A percentile compares a stretch with the other conserved stretches of the same genome.
These are phyloP conservation scores for Phytopythium helicoides DNA, from an alignment of 352 stramenopile species.

Conservation along the genomic window DNA sequence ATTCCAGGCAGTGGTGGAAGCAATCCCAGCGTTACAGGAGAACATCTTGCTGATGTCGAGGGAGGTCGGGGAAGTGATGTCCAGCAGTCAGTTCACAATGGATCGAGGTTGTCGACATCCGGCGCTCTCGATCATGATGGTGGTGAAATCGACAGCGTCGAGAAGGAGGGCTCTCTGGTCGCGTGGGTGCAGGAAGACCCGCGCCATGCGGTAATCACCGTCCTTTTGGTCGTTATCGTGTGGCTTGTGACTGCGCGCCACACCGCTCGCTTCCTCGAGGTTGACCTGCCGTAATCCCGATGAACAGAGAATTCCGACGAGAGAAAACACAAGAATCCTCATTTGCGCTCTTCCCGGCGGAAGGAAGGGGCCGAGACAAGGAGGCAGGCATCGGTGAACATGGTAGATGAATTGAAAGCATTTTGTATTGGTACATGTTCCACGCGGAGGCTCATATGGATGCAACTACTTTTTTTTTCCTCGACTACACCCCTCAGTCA, in stretches of 20 bases:
- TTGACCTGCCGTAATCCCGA: conserved; percentile 9
- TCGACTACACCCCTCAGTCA: neutral
- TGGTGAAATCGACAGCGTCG: conserved; percentile 21
- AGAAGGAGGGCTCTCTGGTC: conserved; percentile 69
- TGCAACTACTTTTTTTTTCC: neutral
- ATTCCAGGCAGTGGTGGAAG: neutral
- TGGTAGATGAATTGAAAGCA: neutral
- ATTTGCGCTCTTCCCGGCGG: conserved; percentile 1
- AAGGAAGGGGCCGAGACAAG: neutral
- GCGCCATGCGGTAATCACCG: conserved; percentile 58
- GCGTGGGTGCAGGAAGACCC: conserved; percentile 67
- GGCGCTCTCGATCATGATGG: conserved; percentile 18
- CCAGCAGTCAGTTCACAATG: conserved; percentile 2
- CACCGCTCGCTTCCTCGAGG: conserved; percentile 10
- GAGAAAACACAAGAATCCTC: neutral
- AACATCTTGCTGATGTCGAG: neutral
- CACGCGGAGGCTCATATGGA: neutral
- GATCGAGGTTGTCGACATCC: conserved; percentile 4
- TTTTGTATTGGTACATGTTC: conserved; percentile 5
- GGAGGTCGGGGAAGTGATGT: conserved; percentile 4
- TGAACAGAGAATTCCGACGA: neutral
- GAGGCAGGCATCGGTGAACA: no score
- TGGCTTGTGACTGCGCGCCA: conserved; percentile 52
- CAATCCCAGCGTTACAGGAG: conserved; percentile 15
- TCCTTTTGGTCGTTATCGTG: conserved; percentile 53